Conservation (phyloP, 2,329 filamentous ascomycete genomes). For the Diplocarpon rosae region DNA sequence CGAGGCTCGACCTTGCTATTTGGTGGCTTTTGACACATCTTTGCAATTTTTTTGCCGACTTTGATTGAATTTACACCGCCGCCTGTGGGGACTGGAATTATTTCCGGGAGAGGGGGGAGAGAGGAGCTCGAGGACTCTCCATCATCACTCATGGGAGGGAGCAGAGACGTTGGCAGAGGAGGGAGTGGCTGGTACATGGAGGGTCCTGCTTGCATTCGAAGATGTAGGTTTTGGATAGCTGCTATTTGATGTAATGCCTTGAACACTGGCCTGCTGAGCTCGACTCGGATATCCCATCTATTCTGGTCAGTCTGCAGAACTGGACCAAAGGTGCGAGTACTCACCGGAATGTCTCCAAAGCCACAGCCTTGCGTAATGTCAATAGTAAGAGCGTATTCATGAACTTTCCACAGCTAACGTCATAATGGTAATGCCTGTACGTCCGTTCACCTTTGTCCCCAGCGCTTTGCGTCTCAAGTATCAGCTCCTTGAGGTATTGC, state of each 20-base stretch:
- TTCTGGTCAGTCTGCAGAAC: background rate
- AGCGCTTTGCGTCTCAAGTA: slow-evolving; percentile 42
- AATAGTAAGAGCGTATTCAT: slow-evolving; percentile 49
- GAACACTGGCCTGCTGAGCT: slow-evolving; percentile 48
- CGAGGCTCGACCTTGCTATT: background rate
- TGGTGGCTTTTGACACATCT: slow-evolving; percentile 6
- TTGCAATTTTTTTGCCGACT: slow-evolving; percentile 6
- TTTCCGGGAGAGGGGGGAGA: background rate
- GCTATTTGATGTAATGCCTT: slow-evolving; percentile 42
- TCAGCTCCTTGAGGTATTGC: slow-evolving; percentile 43
- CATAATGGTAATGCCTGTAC: slow-evolving; percentile 44
- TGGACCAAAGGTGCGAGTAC: slow-evolving; percentile 11
- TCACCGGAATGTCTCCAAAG: slow-evolving; percentile 46
- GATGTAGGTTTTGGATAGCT: slow-evolving; percentile 41
- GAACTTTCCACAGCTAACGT: slow-evolving; percentile 49
- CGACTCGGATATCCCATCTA: slow-evolving; percentile 55
- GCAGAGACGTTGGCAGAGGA: slow-evolving; percentile 2
- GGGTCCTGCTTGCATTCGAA: slow-evolving; percentile 47
- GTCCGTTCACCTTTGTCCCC: slow-evolving; percentile 42
- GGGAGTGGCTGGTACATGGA: slow-evolving; percentile 43
- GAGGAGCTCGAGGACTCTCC: background rate
- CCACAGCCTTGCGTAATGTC: slow-evolving; percentile 42
- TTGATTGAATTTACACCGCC: slow-evolving; percentile 1
- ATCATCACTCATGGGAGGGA: background rate
- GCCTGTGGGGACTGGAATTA: background rate